Evolutionary conservation across 257 asterid species (phyloP), one percentile per base, ranked within the genome.

Genomic region (Haberlea rhodopensis): DNA sequence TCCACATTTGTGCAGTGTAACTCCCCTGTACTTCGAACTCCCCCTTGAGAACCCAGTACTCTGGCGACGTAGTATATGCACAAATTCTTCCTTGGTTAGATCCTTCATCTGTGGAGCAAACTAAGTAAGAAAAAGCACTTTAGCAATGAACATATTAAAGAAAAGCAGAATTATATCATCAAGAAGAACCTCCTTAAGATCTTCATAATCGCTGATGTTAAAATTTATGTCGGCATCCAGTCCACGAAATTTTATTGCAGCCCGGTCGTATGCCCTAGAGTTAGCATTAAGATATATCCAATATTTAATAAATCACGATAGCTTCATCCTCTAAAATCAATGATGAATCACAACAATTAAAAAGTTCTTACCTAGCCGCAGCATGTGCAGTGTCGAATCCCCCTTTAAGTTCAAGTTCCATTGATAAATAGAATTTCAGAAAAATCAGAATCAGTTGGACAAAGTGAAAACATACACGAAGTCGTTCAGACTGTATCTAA

Each of bases 371-470:
- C 98, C 94, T 87, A 65, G 98, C 98, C 15, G 98, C 98, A 60
- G 95, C 78, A 80, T 87, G 98, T 18, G 98, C 98, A 68, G 98
- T 92, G 79, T 92, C 98, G 62, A 91, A 92, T 29, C 97, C 98
- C 57, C 98, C 98, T 92, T 61, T 5, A 77, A 57, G 53, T 67
- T 48, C 40, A 59, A 62, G 56, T 75, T 56, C 49, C 65, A 62
- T 59, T 71, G 60, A 6, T 25, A 28, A 61, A 56, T 53, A 76
- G 52, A 69, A 60, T 66, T 54, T 37, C 43, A 54, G 22, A 37
- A 57, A 53, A 20, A 59, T 69, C 58, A 61, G 68, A 11, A 73
- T 56, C 58, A 28, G 7, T 64, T 65, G 28, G 21, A 20, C 8
- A 66, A 54, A 13, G 73, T 3, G 25, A 48, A 64, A 67, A 48